Percentiles rank a stretch among this genome's conserved stretches.
Conservation (phyloP, 306 rosid species). For the Citrullus colocynthis region DNA sequence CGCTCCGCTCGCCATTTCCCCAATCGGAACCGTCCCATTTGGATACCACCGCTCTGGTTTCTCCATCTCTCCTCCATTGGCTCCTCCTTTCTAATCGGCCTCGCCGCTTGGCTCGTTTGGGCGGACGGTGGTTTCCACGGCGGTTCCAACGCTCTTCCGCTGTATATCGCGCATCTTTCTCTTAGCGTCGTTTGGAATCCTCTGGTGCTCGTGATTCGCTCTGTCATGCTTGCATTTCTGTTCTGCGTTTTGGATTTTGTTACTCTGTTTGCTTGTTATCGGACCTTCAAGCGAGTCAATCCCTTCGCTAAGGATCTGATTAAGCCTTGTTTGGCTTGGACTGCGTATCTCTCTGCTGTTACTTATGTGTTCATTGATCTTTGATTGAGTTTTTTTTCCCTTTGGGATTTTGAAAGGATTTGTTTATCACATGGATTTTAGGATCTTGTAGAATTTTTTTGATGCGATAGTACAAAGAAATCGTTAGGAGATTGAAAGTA, state of each 20-base stretch:
- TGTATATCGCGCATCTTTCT: conserved; percentile 32
- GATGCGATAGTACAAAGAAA: background rate
- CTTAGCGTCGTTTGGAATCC: conserved; percentile 55
- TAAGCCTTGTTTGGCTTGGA: conserved; percentile 37
- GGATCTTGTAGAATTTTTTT: background rate
- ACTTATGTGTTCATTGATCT: conserved; percentile 17
- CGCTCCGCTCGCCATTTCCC: conserved; percentile 26
- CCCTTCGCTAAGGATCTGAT: conserved; percentile 46
- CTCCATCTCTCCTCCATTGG: conserved; percentile 30
- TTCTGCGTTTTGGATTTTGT: conserved; percentile 25
- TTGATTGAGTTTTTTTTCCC: conserved; percentile 11
- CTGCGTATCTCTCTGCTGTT: conserved; percentile 24
- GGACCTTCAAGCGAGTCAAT: conserved; percentile 29
- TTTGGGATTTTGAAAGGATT: background rate
- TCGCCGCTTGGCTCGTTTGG: conserved; percentile 70
- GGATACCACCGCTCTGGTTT: conserved; percentile 63
- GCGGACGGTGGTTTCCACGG: conserved; percentile 56
- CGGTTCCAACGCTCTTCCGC: conserved; percentile 25
- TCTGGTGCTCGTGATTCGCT: conserved; percentile 31
- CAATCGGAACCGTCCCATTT: conserved; percentile 20
- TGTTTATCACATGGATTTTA: background rate
- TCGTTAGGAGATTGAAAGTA: background rate
- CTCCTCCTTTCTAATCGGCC: conserved; percentile 46
- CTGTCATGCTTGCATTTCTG: conserved; percentile 20
- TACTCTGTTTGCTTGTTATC: conserved; percentile 28